These are phyloP conservation scores for Yamadazyma triangularis DNA, from an alignment of 1,139 yeast species.

Conservation along the genomic window DNA sequence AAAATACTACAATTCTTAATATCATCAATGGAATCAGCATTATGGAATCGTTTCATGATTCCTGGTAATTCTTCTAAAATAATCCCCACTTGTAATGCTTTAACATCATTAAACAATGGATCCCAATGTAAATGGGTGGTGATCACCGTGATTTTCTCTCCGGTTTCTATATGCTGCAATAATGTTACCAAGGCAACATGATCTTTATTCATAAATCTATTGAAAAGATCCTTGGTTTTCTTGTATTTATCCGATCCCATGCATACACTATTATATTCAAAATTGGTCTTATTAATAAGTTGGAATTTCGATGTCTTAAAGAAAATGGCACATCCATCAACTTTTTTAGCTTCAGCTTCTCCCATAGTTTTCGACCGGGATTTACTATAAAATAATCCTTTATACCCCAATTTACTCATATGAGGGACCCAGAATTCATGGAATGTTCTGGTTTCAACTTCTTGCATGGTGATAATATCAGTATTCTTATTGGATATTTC, in stretches of 20 bases:
- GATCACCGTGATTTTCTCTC: conserved; percentile 68
- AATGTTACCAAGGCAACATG: conserved; percentile 82
- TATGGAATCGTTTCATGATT: conserved; percentile 49
- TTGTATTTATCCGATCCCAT: conserved; percentile 85
- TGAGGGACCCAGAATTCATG: conserved; percentile 84
- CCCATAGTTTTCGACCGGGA: conserved; percentile 92
- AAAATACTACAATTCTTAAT: conserved; percentile 67
- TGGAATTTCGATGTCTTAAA: conserved; percentile 67
- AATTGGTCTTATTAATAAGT: conserved; percentile 62
- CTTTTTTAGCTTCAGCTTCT: conserved; percentile 77
- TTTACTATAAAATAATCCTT: conserved; percentile 78
- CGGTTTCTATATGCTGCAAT: conserved; percentile 69
- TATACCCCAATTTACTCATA: conserved; percentile 70
- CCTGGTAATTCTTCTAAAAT: conserved; percentile 81
- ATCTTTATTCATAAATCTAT: conserved; percentile 94
- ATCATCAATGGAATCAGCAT: conserved; percentile 46
- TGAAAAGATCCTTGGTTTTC: conserved; percentile 90
- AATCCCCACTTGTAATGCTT: conserved; percentile 91
- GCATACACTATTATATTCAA: conserved; percentile 87
- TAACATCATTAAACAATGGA: conserved; percentile 94
- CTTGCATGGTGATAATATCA: conserved; percentile 89
- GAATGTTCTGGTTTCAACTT: conserved; percentile 83
- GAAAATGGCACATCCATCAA: conserved; percentile 96
- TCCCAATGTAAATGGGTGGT: conserved; percentile 99
- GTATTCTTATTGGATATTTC: conserved; percentile 64